Conservation (phyloP, 108 stramenopile genomes). For the Nannochloropsis oceanica region DNA sequence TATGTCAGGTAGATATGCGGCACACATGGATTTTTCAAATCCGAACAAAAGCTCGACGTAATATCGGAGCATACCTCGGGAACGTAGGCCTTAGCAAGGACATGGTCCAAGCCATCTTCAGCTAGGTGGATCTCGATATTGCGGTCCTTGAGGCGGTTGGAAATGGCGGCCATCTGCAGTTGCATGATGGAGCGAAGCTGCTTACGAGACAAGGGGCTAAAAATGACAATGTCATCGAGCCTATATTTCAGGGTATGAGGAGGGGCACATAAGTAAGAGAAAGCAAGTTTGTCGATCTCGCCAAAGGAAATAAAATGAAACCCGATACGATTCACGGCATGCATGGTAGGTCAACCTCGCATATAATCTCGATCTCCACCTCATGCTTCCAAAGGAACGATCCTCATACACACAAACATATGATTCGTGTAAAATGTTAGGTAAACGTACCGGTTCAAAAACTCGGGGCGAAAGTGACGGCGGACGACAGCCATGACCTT, state of each 20-base stretch:
- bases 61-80: not conserved
- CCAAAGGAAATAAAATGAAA: no score
- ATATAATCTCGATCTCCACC: no score
- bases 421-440: no score
- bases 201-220: not conserved
- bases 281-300: no score
- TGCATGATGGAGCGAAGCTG: slow-evolving; percentile 2
- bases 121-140: not conserved
- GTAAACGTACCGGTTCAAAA: slow-evolving; percentile 84
- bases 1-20: no score
- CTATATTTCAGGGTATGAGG: not conserved
- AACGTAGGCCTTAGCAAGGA: slow-evolving; percentile 9
- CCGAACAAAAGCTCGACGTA: no score
- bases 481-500: slow-evolving; percentile 32
- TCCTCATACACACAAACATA: no score
- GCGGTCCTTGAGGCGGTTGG: not conserved
- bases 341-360: no score
- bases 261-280: no score
- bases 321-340: no score
- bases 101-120: not conserved
- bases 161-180: not conserved
- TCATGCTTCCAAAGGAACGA: no score
- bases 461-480: slow-evolving; percentile 67
- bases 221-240: slow-evolving; percentile 8
- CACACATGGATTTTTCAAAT: no score